Evolutionary conservation across 1,284 basidiomycete genomes (phyloP).

Genomic region (Porodaedalea pini): DNA sequence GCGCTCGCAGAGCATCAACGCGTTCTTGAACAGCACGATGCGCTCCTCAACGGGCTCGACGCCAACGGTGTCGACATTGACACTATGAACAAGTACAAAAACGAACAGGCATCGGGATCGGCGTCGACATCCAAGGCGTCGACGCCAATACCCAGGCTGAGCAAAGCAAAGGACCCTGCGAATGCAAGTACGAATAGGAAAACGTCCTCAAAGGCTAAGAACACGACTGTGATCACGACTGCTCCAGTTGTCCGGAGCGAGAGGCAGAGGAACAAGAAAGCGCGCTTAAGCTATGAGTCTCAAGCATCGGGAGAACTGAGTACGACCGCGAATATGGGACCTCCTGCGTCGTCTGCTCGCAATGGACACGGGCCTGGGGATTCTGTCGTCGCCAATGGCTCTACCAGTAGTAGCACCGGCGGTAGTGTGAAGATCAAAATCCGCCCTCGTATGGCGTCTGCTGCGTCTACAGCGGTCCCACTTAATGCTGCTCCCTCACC

Average conservation of each 20-base stretch:
- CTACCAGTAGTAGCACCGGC: not conserved
- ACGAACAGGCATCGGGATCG: constrained; percentile 26
- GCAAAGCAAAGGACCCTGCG: constrained; percentile 6
- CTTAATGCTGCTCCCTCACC: not conserved
- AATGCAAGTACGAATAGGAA: constrained; percentile 10
- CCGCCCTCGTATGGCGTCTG: not conserved
- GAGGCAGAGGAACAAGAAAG: constrained; percentile 13
- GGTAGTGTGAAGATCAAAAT: constrained; percentile 15
- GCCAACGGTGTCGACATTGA: constrained; percentile 51
- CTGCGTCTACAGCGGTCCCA: not conserved
- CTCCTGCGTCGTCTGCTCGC: not conserved
- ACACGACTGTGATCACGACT: not conserved
- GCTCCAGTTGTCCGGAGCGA: constrained; percentile 5
- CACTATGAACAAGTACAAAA: constrained; percentile 47
- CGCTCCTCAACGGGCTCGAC: constrained; percentile 8
- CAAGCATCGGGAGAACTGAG: not conserved
- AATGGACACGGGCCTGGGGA: not conserved
- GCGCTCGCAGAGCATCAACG: constrained; percentile 54
- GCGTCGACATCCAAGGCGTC: constrained; percentile 26
- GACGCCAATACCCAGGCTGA: constrained; percentile 16
- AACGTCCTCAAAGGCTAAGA: not conserved
- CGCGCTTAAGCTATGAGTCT: not conserved
- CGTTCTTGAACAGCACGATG: constrained; percentile 30
- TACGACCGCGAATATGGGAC: not conserved
- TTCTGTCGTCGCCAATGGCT: not conserved